Conservation (phyloP, 495 filamentous ascomycete genomes). For the Aspergillus wentii region DNA sequence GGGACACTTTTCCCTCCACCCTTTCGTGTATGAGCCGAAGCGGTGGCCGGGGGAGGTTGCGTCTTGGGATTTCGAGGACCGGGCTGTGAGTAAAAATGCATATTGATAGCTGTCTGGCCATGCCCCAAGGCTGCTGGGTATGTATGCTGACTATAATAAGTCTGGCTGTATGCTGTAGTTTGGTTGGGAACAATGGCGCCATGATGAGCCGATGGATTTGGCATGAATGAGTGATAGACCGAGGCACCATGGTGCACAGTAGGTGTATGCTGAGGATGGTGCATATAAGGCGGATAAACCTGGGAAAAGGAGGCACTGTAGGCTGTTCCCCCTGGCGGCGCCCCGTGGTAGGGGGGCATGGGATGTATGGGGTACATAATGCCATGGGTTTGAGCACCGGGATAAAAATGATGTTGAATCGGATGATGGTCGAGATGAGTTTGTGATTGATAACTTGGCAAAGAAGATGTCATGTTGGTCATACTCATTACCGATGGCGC, state of each 20-base stretch:
- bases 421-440: slow-evolving; percentile 25
- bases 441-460: slow-evolving; percentile 35
- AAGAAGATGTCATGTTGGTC: slow-evolving; percentile 37
- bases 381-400: slow-evolving; percentile 18
- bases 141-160: slow-evolving; percentile 22
- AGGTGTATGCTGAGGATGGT: slow-evolving; percentile 17
- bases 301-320: slow-evolving; percentile 28
- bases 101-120: slow-evolving; percentile 5
- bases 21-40: no score
- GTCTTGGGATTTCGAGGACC: no score
- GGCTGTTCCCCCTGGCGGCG: slow-evolving; percentile 9
- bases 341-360: slow-evolving; percentile 28
- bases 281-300: slow-evolving; percentile 25
- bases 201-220: slow-evolving; percentile 12
- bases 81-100: slow-evolving; percentile 7
- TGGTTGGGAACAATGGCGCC: slow-evolving; percentile 16
- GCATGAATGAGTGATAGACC: slow-evolving; percentile 23
- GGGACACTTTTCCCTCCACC: no score
- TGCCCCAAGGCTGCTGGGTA: slow-evolving; percentile 18
- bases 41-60: no score
- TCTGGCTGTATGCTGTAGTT: slow-evolving; percentile 16
- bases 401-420: slow-evolving; percentile 28
- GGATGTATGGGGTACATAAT: slow-evolving; percentile 35
- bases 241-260: slow-evolving; percentile 21
- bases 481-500: slow-evolving; percentile 36